These are phyloP conservation scores for Primulina huaijiensis DNA, from an alignment of 257 asterid species.

Conservation along the genomic window DNA sequence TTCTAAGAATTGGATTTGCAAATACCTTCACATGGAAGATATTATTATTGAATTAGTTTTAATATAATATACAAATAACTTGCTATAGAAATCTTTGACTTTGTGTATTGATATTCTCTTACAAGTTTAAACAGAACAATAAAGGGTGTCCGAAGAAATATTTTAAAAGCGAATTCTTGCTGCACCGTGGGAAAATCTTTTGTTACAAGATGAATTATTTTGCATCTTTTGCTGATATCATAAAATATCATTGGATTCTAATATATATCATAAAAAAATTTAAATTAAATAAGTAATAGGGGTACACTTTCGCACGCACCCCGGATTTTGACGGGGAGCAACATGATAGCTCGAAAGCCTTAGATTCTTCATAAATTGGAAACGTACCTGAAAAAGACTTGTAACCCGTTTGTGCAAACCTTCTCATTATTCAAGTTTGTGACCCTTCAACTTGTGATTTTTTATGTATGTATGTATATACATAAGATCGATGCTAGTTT, in stretches of 20 bases:
- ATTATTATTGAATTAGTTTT: no score
- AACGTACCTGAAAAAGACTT: not conserved
- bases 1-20: not conserved
- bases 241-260: no score
- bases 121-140: not conserved
- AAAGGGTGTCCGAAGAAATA: constrained; percentile 14
- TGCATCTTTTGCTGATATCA: constrained; percentile 19
- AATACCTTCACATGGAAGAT: not conserved
- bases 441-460: not conserved
- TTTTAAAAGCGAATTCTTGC: not conserved
- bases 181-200: constrained; percentile 30
- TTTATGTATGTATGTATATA: no score
- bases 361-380: constrained; percentile 19
- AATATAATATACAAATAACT: no score
- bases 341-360: constrained; percentile 5
- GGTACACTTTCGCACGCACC: no score
- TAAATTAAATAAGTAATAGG: no score
- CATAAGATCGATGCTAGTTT: no score
- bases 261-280: no score
- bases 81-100: not conserved
- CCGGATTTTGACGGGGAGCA: no score
- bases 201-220: constrained; percentile 25
- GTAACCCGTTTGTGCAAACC: constrained; percentile 8
- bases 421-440: constrained; percentile 6
- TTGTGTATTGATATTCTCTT: not conserved